Evolutionary conservation across 2,329 filamentous ascomycete genomes (phyloP).

Genomic region (Raffaelea arxii): DNA sequence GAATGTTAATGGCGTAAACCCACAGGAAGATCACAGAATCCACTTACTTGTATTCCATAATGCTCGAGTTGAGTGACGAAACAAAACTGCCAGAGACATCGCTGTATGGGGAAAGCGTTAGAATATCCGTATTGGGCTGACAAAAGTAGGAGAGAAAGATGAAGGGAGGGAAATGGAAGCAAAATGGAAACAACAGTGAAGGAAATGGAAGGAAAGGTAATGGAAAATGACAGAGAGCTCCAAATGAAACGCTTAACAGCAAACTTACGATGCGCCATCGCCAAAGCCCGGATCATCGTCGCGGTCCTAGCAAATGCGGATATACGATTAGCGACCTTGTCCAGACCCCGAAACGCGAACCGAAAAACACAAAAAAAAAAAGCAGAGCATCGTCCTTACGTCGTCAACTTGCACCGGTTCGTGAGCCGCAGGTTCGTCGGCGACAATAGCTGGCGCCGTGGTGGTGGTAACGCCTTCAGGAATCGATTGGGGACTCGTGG

Average conservation of each 20-base stretch:
- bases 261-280: not conserved
- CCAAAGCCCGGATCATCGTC: not conserved
- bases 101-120: not conserved
- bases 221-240: no score
- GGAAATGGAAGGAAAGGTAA: not conserved
- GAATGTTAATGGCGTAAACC: no score
- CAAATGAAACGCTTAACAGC: no score
- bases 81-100: not conserved
- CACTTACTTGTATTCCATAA: not conserved
- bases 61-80: not conserved
- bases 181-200: not conserved
- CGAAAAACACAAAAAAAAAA: not conserved
- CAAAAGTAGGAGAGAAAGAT: no score
- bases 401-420: not conserved
- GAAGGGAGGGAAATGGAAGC: no score
- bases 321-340: no score
- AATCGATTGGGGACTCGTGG: no score
- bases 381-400: not conserved
- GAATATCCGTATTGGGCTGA: no score
- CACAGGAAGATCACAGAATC: not conserved
- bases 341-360: no score
- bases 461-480: not conserved
- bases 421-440: not conserved
- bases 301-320: not conserved
- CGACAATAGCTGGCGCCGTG: not conserved